A percentile compares a stretch with the other conserved stretches of the same genome.
Evolutionary conservation across 1,139 yeast species (phyloP).

Genomic region (Candida sp.): DNA sequence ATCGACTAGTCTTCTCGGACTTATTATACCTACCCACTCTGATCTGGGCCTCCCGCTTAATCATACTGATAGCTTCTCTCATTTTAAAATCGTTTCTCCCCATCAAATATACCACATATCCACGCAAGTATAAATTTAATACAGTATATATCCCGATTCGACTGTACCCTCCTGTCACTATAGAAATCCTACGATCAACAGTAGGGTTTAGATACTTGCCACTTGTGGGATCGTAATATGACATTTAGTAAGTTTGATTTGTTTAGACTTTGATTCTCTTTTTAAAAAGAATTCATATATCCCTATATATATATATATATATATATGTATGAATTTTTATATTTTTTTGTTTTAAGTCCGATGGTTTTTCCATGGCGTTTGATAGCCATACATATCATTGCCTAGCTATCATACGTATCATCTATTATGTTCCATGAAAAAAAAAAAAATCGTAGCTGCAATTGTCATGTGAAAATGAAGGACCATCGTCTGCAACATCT

Average conservation of each 20-base stretch:
- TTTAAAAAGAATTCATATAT: no score
- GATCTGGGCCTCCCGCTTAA: slow-evolving; percentile 21
- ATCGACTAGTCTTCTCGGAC: slow-evolving; percentile 12
- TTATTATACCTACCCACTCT: slow-evolving; percentile 12
- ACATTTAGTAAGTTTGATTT: neutral
- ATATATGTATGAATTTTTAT: no score
- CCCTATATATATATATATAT: no score
- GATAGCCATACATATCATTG: neutral
- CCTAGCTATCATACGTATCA: neutral
- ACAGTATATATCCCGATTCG: slow-evolving; percentile 45
- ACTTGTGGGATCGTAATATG: slow-evolving; percentile 19
- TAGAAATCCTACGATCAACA: slow-evolving; percentile 32
- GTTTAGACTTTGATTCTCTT: neutral
- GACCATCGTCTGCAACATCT: neutral
- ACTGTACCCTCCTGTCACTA: slow-evolving; percentile 45
- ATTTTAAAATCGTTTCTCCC: slow-evolving; percentile 38
- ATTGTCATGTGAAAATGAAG: neutral
- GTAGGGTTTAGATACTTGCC: slow-evolving; percentile 33
- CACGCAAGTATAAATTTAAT: slow-evolving; percentile 40
- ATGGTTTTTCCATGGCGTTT: neutral
- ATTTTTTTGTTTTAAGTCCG: neutral
- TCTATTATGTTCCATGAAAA: no score
- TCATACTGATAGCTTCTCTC: slow-evolving; percentile 30
- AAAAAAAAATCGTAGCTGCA: neutral
- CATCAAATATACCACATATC: slow-evolving; percentile 38